phyloP scores from a whole-genome alignment of 805 yeast species.

The Starmerella cellae region DNA sequence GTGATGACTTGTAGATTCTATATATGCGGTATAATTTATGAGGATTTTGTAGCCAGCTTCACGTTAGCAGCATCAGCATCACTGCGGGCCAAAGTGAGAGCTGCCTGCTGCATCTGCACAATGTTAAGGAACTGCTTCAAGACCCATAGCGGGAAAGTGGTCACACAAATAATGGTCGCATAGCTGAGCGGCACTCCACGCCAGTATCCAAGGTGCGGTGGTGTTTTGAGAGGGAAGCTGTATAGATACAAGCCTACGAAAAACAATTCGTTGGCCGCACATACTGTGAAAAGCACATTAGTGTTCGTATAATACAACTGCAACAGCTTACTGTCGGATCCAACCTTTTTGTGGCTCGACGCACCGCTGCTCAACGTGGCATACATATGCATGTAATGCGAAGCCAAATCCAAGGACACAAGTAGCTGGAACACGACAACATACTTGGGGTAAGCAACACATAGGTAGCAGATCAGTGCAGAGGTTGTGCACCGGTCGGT shows the following conservation, averaged over 20 bases:
- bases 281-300: constrained; percentile 68
- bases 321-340: constrained; percentile 56
- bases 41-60: background rate
- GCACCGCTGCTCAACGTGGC: constrained; percentile 76
- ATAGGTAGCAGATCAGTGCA: constrained; percentile 74
- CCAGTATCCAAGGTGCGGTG: constrained; percentile 31
- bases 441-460: constrained; percentile 63
- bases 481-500: constrained; percentile 96
- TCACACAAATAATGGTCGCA: constrained; percentile 44
- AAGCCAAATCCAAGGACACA: constrained; percentile 66
- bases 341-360: constrained; percentile 70
- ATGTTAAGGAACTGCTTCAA: constrained; percentile 85
- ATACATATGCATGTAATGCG: constrained; percentile 98
- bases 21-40: background rate
- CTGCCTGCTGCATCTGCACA: constrained; percentile 78
- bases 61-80: constrained; percentile 48
- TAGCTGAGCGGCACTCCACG: constrained; percentile 34
- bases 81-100: constrained; percentile 57
- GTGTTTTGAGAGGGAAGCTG: constrained; percentile 40
- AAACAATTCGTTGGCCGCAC: constrained; percentile 87
- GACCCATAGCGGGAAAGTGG: constrained; percentile 73
- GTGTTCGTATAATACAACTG: constrained; percentile 79
- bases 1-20: background rate
- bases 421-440: constrained; percentile 66
- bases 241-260: constrained; percentile 78